Evolutionary conservation across 306 rosid genomes (phyloP), one percentile per base, ranked within the genome.

Genomic region (Cercis canadensis): DNA sequence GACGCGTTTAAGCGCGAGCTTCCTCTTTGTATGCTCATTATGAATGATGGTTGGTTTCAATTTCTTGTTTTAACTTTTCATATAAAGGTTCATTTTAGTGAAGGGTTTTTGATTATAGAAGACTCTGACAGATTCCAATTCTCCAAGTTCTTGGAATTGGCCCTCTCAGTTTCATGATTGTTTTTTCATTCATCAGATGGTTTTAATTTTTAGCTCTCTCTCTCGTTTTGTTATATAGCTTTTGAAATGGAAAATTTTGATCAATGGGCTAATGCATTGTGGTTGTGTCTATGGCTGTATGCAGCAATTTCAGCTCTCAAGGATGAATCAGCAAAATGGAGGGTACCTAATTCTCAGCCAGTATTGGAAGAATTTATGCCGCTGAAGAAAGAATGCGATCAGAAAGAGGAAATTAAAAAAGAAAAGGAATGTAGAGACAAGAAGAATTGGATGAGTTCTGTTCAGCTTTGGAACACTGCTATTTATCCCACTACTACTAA

Each of bases 401-500:
- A 75, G 16, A 69, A 65, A 39, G 78, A 82, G 16, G 85, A 78
- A 46, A 46, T 57, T 11, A 62, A 40, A 11, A 74, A 62, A 34
- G 84, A 89, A 14, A 85, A 78, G 18, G 97, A 90, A 76, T 82
- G 71, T 77, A 80, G 72, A 65, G 98, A 94, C 72, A 94, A 94
- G 89, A 90, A 82, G 89, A 86, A 80, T 57, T 94, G 98, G 98
- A 86, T 94, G 98, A 94, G 97, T 73, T 90, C 98, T 17, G 96
- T 94, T 68, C 97, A 90, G 92, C 89, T 94, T 0, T 94, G 98
- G 97, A 89, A 83, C 69, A 73, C 81, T 32, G 71, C 83, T 73
- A 76, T 69, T 49, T 8, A 5, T 37, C 49, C 80, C 29, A 49
- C 65, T 10, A 58, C 62, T 8, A 54, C 57, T 11, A 73, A 60